These are phyloP conservation scores for Tricholoma saponaceum DNA, from an alignment of 768 basidiomycete species.

Conservation along the genomic window DNA sequence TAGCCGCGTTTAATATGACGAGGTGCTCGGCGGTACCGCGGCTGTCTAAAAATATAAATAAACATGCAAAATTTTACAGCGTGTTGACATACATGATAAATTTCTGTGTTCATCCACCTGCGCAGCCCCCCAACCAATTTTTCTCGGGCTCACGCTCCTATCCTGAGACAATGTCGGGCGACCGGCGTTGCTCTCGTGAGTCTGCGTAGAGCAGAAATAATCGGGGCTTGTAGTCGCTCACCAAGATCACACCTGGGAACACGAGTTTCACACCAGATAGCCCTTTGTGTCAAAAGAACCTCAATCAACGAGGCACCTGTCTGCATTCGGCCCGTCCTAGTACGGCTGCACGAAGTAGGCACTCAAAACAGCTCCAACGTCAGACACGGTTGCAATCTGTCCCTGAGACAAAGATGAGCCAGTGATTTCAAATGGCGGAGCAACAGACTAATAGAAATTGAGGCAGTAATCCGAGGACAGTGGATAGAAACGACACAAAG, in stretches of 20 bases:
- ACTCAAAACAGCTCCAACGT: not conserved
- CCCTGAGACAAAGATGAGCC: not conserved
- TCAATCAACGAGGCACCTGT: not conserved
- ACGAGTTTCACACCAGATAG: not conserved
- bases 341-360: not conserved
- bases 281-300: not conserved
- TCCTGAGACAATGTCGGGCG: not conserved
- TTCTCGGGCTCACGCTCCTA: not conserved
- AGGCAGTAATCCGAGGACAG: not conserved
- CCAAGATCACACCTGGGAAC: not conserved
- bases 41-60: not conserved
- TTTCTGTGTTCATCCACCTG: not conserved
- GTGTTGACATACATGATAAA: not conserved
- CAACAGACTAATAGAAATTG: not conserved
- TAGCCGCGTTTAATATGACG: not conserved
- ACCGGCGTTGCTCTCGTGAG: not conserved
- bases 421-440: not conserved
- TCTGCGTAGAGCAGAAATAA: not conserved
- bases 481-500: not conserved
- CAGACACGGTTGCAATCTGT: not conserved
- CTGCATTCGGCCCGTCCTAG: not conserved
- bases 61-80: not conserved
- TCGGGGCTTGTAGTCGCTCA: not conserved
- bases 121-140: not conserved
- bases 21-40: not conserved